Conservation (phyloP, 192 early-diverging fungal genomes). For the Geranomyces variabilis region DNA sequence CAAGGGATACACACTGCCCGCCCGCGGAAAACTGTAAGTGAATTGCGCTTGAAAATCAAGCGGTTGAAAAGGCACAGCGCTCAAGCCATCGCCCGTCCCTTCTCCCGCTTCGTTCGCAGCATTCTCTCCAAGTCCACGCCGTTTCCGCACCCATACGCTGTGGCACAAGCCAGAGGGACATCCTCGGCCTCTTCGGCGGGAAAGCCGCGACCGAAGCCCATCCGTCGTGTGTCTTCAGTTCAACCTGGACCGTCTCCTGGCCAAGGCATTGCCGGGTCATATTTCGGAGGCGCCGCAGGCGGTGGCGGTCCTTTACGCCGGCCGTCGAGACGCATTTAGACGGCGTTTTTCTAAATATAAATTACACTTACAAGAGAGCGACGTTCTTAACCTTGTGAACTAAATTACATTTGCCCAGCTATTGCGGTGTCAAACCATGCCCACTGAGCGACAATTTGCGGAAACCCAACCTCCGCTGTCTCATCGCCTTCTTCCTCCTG, state of each 20-base stretch:
- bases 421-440: neutral
- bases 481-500: conserved; percentile 6
- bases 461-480: conserved; percentile 15
- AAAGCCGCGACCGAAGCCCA: conserved; percentile 8
- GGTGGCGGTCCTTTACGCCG: neutral
- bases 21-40: conserved; percentile 24
- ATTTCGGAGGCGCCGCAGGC: neutral
- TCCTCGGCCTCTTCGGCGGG: neutral
- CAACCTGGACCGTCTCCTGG: neutral
- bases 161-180: conserved; percentile 8
- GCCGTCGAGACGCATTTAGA: conserved; percentile 6
- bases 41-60: neutral
- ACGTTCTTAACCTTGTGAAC: no score
- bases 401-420: no score
- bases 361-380: no score
- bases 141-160: conserved; percentile 17
- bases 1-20: conserved; percentile 33
- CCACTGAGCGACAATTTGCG: neutral
- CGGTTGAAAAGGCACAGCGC: neutral
- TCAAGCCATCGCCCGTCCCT: neutral
- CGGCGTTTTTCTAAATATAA: no score
- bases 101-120: neutral
- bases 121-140: conserved; percentile 24
- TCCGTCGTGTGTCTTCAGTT: conserved; percentile 8
- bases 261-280: neutral